These are phyloP conservation scores for Antarctomyces pellizariae DNA, from an alignment of 495 filamentous ascomycete species.

Conservation along the genomic window DNA sequence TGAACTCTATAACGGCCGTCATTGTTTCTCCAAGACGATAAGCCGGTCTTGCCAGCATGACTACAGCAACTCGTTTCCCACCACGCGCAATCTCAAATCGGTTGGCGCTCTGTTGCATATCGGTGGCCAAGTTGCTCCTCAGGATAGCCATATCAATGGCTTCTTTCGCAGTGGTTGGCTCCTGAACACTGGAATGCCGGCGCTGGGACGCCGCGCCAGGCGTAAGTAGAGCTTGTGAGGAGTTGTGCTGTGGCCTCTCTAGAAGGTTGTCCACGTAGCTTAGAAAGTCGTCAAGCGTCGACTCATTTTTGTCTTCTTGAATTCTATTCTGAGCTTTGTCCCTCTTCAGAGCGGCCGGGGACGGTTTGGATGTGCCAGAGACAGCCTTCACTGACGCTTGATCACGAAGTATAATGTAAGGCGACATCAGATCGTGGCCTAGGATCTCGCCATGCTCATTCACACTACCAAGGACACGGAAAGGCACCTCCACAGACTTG, in stretches of 20 bases:
- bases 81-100: constrained; percentile 87
- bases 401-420: constrained; percentile 75
- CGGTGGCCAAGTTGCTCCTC: constrained; percentile 36
- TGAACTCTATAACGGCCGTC: constrained; percentile 61
- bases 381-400: constrained; percentile 40
- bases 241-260: constrained; percentile 28
- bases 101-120: constrained; percentile 44
- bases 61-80: constrained; percentile 59
- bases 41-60: constrained; percentile 73
- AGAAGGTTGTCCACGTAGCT: constrained; percentile 65
- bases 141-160: constrained; percentile 82
- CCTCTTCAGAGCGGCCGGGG: constrained; percentile 3
- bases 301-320: constrained; percentile 6
- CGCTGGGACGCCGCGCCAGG: constrained; percentile 34
- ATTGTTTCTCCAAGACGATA: constrained; percentile 81
- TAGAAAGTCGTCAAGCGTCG: constrained; percentile 36
- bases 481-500: constrained; percentile 78
- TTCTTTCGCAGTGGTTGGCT: constrained; percentile 43
- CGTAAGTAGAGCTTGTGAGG: constrained; percentile 39
- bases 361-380: constrained; percentile 13
- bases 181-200: constrained; percentile 25
- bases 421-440: constrained; percentile 75
- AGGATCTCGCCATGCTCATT: constrained; percentile 40
- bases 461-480: constrained; percentile 79
- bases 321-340: constrained; percentile 14